phyloP scores from a whole-genome alignment of 2,329 filamentous ascomycete species.

The Aphanoascus verrucosus region DNA sequence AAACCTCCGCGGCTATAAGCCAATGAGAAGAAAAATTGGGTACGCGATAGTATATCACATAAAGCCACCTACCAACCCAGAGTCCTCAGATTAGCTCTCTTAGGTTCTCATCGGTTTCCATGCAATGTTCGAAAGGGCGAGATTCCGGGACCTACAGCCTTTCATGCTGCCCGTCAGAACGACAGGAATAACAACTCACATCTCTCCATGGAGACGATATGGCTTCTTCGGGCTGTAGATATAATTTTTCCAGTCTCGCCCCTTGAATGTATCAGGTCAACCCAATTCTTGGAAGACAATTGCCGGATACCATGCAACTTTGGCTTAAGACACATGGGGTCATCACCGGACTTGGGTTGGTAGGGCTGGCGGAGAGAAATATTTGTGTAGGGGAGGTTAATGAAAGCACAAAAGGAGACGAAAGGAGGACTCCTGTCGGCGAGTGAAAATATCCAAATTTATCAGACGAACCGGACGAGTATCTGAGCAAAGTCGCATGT shows the following conservation, averaged over 20 bases:
- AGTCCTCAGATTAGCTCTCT: conserved; percentile 39
- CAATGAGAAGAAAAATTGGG: not conserved
- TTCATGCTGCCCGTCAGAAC: not conserved
- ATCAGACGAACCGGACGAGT: not conserved
- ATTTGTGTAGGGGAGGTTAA: not conserved
- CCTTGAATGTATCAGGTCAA: conserved; percentile 5
- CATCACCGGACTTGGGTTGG: conserved; percentile 29
- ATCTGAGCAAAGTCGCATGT: not conserved
- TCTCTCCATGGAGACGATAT: not conserved
- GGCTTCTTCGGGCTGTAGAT: not conserved
- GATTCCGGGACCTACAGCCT: not conserved
- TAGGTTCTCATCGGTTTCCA: conserved; percentile 36
- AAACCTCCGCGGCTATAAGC: too few species aligned
- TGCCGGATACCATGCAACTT: conserved; percentile 37
- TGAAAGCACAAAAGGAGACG: not conserved
- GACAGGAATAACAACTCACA: conserved; percentile 4
- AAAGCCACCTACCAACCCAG: not conserved
- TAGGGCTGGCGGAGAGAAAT: not conserved
- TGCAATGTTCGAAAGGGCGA: conserved; percentile 16
- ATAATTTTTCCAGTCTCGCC: not conserved
- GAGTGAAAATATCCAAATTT: not conserved
- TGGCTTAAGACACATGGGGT: conserved; percentile 35
- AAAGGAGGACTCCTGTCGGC: not conserved
- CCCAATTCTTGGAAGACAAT: not conserved
- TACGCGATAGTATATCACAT: not conserved